These are phyloP conservation scores for Rhazya stricta DNA, from an alignment of 257 asterid genomes.

Conservation along the genomic window DNA sequence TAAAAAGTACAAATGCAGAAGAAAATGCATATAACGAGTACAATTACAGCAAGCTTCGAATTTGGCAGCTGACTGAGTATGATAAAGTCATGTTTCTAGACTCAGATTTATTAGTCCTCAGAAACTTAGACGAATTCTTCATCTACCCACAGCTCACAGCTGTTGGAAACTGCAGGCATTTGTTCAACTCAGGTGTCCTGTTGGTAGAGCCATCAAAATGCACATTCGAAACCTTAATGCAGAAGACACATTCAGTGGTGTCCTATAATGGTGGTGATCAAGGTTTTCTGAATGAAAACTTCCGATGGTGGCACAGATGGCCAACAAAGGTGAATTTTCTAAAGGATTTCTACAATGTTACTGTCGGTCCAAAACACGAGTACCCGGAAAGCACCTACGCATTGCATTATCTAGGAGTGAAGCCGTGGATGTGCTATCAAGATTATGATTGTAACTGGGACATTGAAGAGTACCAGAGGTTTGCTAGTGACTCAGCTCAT, in stretches of 20 bases:
- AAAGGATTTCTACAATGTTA: conserved; percentile 26
- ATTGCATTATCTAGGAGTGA: conserved; percentile 63
- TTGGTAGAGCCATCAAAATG: conserved; percentile 66
- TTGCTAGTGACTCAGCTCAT: conserved; percentile 62
- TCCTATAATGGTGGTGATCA: conserved; percentile 84
- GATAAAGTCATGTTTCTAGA: conserved; percentile 68
- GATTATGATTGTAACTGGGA: conserved; percentile 90
- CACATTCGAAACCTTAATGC: conserved; percentile 49
- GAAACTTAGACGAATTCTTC: conserved; percentile 50
- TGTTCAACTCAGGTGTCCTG: conserved; percentile 79
- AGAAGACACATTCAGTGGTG: conserved; percentile 27
- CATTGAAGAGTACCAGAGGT: conserved; percentile 15
- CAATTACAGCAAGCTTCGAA: conserved; percentile 79
- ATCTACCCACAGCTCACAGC: conserved; percentile 53
- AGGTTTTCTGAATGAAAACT: conserved; percentile 66
- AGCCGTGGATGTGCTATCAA: conserved; percentile 74
- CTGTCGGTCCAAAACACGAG: conserved; percentile 3
- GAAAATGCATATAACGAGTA: conserved; percentile 55
- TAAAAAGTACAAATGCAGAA: conserved; percentile 46
- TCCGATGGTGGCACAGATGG: conserved; percentile 75
- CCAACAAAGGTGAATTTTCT: conserved; percentile 43
- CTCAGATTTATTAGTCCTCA: conserved; percentile 51
- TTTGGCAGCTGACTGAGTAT: conserved; percentile 61
- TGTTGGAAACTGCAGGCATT: conserved; percentile 22
- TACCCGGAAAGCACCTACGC: conserved; percentile 23